A percentile compares a stretch with the other conserved stretches of the same genome.
Evolutionary conservation across 2,329 filamentous ascomycete genomes (phyloP).

Genomic region (Colletotrichum lupini): DNA sequence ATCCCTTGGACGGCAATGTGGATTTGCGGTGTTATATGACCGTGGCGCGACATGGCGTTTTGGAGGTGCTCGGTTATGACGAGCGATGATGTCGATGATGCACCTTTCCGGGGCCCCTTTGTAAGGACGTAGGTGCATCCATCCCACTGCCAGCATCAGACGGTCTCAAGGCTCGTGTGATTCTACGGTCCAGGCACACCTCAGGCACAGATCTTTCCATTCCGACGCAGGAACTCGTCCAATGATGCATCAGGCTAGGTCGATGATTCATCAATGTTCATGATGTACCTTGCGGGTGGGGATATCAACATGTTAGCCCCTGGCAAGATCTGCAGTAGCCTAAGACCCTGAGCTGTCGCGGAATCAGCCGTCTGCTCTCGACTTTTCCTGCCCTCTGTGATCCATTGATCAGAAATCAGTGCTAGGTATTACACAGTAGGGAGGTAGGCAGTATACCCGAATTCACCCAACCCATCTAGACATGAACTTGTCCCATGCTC

Average conservation of each 20-base stretch:
- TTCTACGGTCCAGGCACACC: not conserved
- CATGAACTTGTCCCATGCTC: no score
- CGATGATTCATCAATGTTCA: not conserved
- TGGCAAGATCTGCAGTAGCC: not conserved
- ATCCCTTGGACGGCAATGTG: not conserved
- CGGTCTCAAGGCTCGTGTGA: not conserved
- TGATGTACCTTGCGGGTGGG: not conserved
- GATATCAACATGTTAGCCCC: not conserved
- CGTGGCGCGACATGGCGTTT: not conserved
- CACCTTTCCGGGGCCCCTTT: not conserved
- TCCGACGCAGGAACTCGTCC: not conserved
- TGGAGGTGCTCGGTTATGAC: constrained; percentile 8
- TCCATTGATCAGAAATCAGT: no score
- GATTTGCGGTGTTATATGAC: not conserved
- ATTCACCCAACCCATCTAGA: not conserved
- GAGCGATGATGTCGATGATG: constrained; percentile 14
- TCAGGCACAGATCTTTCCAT: not conserved
- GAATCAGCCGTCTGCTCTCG: not conserved
- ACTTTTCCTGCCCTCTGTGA: not conserved
- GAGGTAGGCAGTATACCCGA: not conserved
- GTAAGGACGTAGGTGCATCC: not conserved
- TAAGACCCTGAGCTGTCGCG: not conserved
- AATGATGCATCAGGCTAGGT: not conserved
- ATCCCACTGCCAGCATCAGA: not conserved
- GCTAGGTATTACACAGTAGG: no score